Conservation (phyloP, 106 monocot species). For the Dioscorea dumetorum region DNA sequence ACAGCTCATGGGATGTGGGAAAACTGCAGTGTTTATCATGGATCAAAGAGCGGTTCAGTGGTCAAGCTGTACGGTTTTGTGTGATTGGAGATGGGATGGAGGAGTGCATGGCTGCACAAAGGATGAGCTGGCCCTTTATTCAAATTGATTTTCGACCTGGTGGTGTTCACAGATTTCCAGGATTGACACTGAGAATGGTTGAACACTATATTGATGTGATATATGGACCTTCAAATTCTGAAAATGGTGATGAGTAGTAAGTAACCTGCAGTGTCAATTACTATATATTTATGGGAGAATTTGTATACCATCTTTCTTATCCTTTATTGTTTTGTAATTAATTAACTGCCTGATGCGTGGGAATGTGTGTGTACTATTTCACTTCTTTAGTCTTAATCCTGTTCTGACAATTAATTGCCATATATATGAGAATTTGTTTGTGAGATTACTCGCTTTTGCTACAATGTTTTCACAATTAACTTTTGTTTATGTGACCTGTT, state of each 20-base stretch:
- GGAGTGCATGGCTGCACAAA: conserved; percentile 75
- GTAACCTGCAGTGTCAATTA: background rate
- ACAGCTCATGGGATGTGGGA: conserved; percentile 94
- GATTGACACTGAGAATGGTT: conserved; percentile 42
- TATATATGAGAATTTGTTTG: too few species aligned
- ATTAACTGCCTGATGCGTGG: too few species aligned
- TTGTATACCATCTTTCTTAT: too few species aligned
- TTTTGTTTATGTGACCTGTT: too few species aligned
- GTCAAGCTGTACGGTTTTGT: conserved; percentile 62
- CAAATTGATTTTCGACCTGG: conserved; percentile 55
- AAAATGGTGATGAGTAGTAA: conserved; percentile 3
- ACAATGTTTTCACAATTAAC: too few species aligned
- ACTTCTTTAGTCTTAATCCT: too few species aligned
- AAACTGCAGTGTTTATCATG: conserved; percentile 75
- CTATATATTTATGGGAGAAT: background rate
- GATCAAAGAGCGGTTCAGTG: conserved; percentile 63
- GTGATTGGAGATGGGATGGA: conserved; percentile 87
- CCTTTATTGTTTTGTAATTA: too few species aligned
- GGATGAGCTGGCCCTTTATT: conserved; percentile 80
- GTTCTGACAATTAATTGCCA: too few species aligned
- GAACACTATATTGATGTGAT: conserved; percentile 58
- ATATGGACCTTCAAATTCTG: conserved; percentile 32
- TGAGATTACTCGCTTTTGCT: too few species aligned
- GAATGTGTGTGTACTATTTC: too few species aligned
- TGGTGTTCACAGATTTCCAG: conserved; percentile 65